These are phyloP conservation scores for Annulohypoxylon stygium DNA, from an alignment of 495 filamentous ascomycete species.

Conservation along the genomic window DNA sequence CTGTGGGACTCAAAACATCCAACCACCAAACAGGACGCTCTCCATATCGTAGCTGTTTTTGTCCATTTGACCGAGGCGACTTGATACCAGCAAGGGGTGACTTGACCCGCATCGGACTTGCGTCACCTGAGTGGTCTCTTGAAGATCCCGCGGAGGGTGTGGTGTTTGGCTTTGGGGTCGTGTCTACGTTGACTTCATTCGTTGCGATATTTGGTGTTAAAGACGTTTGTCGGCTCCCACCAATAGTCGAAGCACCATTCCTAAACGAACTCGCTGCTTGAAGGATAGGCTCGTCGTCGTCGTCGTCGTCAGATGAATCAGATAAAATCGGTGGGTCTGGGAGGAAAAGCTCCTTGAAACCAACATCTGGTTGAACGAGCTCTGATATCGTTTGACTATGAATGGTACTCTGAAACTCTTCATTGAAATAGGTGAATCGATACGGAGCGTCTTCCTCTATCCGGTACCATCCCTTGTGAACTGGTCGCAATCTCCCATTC, in stretches of 20 bases:
- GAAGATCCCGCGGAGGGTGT: slow-evolving; percentile 37
- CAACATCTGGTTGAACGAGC: slow-evolving; percentile 83
- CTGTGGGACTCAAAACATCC: slow-evolving; percentile 89
- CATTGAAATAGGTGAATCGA: slow-evolving; percentile 98
- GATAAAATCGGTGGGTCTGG: slow-evolving; percentile 66
- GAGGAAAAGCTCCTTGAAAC: slow-evolving; percentile 85
- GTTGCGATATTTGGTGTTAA: slow-evolving; percentile 47
- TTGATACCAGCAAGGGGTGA: slow-evolving; percentile 43
- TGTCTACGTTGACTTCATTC: slow-evolving; percentile 31
- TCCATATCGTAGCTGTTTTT: slow-evolving; percentile 77
- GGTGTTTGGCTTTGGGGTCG: slow-evolving; percentile 41
- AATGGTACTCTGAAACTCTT: slow-evolving; percentile 92
- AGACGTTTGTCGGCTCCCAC: slow-evolving; percentile 55
- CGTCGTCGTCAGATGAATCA: slow-evolving; percentile 73
- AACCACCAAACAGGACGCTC: slow-evolving; percentile 96
- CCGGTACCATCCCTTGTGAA: slow-evolving; percentile 84
- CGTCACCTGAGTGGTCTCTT: slow-evolving; percentile 32
- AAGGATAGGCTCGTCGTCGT: slow-evolving; percentile 63
- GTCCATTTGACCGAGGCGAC: slow-evolving; percentile 26
- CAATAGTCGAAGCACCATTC: slow-evolving; percentile 37
- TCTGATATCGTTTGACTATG: slow-evolving; percentile 96
- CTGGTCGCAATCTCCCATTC: slow-evolving; percentile 84
- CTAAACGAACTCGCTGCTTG: slow-evolving; percentile 26
- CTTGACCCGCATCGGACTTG: slow-evolving; percentile 42
- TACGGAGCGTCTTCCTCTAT: slow-evolving; percentile 93